Evolutionary conservation across 495 filamentous ascomycete genomes (phyloP).

Genomic region (Podospora pseudoanserina): DNA sequence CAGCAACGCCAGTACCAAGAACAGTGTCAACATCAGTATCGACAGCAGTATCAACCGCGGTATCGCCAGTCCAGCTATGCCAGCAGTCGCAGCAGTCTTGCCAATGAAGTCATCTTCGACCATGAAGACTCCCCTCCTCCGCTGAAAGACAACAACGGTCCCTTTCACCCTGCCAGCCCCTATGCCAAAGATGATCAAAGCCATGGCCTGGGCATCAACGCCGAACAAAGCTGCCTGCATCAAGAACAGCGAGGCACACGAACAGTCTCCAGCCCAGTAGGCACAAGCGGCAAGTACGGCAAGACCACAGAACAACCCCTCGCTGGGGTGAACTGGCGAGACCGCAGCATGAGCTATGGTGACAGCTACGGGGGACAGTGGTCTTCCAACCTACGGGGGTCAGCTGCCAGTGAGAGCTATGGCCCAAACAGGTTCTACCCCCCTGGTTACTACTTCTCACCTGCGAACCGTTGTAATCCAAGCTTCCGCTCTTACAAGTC

Average conservation of each 20-base stretch:
- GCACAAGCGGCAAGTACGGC: not conserved
- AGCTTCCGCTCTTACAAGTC: not conserved
- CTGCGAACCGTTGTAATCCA: not conserved
- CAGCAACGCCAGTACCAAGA: too few species aligned
- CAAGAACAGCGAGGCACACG: not conserved
- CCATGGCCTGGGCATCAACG: not conserved
- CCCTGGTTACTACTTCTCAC: not conserved
- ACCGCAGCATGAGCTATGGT: not conserved
- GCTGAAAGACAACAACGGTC: not conserved
- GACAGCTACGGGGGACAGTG: not conserved
- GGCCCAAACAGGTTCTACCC: not conserved
- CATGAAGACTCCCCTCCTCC: not conserved
- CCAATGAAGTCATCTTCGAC: not conserved
- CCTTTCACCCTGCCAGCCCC: not conserved
- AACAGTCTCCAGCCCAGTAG: not conserved
- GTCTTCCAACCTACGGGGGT: not conserved
- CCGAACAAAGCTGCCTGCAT: not conserved
- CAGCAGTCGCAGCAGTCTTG: not conserved
- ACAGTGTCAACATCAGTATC: too few species aligned
- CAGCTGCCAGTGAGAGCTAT: not conserved
- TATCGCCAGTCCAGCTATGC: not conserved
- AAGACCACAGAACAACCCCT: not conserved
- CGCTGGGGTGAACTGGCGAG: not conserved
- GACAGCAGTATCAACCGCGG: too few species aligned
- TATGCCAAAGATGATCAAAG: not conserved